Conservation (phyloP, 2,329 filamentous ascomycete species). For the Cryphonectria carpinicola region DNA sequence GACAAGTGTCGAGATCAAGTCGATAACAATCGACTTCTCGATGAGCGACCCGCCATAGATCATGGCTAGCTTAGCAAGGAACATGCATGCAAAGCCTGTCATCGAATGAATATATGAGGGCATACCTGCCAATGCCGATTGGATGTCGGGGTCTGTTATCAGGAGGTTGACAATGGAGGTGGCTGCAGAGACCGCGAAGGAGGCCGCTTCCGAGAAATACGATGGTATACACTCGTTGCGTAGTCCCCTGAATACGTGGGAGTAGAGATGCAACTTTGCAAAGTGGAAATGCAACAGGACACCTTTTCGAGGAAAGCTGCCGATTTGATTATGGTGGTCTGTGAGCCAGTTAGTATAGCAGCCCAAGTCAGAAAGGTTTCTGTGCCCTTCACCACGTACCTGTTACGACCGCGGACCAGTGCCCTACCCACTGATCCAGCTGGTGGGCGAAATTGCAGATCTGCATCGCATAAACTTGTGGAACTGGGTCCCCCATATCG, state of each 20-base stretch:
- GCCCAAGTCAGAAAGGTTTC: background rate
- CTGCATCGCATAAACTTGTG: background rate
- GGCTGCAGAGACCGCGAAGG: background rate
- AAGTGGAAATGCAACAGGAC: background rate
- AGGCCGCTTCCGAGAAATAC: background rate
- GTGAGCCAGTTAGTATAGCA: background rate
- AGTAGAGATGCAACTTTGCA: background rate
- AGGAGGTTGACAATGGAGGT: background rate
- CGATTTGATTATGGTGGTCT: background rate
- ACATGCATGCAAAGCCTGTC: constrained; percentile 58
- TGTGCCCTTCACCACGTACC: background rate
- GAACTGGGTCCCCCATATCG: background rate
- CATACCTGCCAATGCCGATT: constrained; percentile 41
- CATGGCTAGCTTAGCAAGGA: constrained; percentile 52
- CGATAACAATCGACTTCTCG: constrained; percentile 30
- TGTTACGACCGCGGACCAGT: background rate
- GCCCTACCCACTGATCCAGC: background rate
- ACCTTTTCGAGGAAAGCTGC: constrained; percentile 4
- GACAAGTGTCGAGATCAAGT: background rate
- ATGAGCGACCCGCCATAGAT: constrained; percentile 44
- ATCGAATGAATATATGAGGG: constrained; percentile 57
- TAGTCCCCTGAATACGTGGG: background rate
- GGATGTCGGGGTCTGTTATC: background rate
- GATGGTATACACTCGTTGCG: background rate
- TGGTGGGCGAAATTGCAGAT: background rate